Evolutionary conservation across 805 yeast species (phyloP), one percentile per base, ranked within the genome.

Genomic region (Candida maltosa): DNA sequence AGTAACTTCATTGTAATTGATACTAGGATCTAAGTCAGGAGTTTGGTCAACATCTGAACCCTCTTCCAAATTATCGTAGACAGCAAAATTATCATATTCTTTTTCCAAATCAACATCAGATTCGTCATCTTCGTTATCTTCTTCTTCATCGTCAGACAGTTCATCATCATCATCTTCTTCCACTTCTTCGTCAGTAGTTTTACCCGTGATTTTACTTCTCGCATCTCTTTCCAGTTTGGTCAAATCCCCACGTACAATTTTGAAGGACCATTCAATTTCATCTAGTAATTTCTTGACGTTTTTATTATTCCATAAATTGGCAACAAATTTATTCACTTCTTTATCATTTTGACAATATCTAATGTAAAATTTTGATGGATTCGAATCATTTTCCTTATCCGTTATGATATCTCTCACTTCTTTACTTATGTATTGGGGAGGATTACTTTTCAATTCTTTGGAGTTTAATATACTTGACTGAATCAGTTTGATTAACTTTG

Each of bases 1-100:
- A 0, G 88, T 80, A 4, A 79, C 69, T 48, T 76, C 75, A 48
- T 76, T 76, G 48, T 81, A 75, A 46, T 77, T 59, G 5, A 70
- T 53, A 8, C 52, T 48, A 6, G 68, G 63, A 39, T 69, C 60
- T 4, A 55, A 39, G 27, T 47, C 60, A 6, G 49, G 50, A 9
- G 38, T 59, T 4, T 53, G 67, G 4, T 56, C 62, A n/a, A n/a
- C n/a, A n/a, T n/a, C n/a, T 11, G 16, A 14, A 5, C 25, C 20
- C 12, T 45, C 50, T 29, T 49, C 57, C 56, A 41, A 66, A 45
- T 60, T 48, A 35, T 69, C 73, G 37, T 59, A 69, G 5, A 51
- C 47, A 3, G 63, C 60, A 36, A 53, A 57, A 26, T 62, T 54
- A 10, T 64, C 65, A 35, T 40, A 53, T 4, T 49, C 61, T 17